Percentiles rank a stretch among this genome's conserved stretches.
These are phyloP conservation scores for Annona cherimola DNA, from an alignment of 164 flowering plant genomes.

Conservation along the genomic window DNA sequence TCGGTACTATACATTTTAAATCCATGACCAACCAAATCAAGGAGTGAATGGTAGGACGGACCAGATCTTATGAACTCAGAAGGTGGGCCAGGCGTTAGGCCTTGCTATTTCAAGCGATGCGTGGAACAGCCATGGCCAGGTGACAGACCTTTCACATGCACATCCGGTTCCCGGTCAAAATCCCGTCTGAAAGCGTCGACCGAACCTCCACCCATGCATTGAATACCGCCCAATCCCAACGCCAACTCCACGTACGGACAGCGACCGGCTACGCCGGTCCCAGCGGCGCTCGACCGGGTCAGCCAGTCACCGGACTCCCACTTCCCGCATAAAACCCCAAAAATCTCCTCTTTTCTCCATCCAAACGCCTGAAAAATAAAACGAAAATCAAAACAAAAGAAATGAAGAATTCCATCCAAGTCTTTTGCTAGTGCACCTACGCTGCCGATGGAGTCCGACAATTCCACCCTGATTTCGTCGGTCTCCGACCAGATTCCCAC, in stretches of 20 bases:
- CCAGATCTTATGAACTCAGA: too few species aligned
- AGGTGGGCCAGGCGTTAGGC: too few species aligned
- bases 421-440: constrained; percentile 23
- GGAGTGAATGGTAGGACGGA: background rate
- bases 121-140: too few species aligned
- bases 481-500: constrained; percentile 29
- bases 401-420: background rate
- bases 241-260: constrained; percentile 18
- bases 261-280: constrained; percentile 40
- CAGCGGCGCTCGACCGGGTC: constrained; percentile 15
- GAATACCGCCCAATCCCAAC: constrained; percentile 18
- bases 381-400: background rate
- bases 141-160: too few species aligned
- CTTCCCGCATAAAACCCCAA: constrained; percentile 10
- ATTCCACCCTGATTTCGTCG: constrained; percentile 17
- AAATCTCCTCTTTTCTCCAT: background rate
- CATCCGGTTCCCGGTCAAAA: constrained; percentile 38
- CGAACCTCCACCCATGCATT: constrained; percentile 24
- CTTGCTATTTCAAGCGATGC: too few species aligned
- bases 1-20: too few species aligned
- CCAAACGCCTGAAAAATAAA: too few species aligned
- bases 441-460: constrained; percentile 17
- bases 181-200: constrained; percentile 22
- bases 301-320: constrained; percentile 24
- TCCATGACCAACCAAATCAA: too few species aligned